Evolutionary conservation across 352 stramenopile genomes (phyloP).

Genomic region (Globisporangium okanoganense): DNA sequence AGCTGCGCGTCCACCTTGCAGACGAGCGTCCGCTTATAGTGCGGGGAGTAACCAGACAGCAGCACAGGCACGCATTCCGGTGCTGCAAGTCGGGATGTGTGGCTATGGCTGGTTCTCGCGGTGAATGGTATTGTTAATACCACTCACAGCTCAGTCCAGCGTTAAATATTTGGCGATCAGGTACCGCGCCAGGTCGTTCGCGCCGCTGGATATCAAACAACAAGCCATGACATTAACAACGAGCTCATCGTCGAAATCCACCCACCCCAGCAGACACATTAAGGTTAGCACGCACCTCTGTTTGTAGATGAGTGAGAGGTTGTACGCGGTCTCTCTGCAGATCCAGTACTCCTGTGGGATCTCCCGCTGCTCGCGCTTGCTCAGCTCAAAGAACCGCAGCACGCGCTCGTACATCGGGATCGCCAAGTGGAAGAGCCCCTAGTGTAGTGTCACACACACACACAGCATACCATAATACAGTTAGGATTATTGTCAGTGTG

Average conservation of each 20-base stretch:
- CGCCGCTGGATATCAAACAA: conserved; percentile 35
- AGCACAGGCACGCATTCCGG: not conserved
- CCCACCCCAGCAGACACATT: not conserved
- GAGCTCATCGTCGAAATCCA: not conserved
- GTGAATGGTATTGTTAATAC: too few species aligned
- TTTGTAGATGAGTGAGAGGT: conserved; percentile 86
- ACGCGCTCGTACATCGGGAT: conserved; percentile 88
- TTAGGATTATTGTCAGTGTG: not conserved
- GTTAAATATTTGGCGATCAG: conserved; percentile 83
- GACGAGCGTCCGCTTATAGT: not conserved
- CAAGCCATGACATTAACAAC: not conserved
- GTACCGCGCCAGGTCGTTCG: conserved; percentile 70
- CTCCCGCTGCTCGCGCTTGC: conserved; percentile 38
- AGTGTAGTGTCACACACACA: conserved; percentile 6
- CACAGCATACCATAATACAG: not conserved
- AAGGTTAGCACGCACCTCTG: conserved; percentile 63
- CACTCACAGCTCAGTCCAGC: conserved; percentile 47
- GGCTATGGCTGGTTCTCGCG: not conserved
- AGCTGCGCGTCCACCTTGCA: too few species aligned
- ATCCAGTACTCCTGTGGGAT: conserved; percentile 67
- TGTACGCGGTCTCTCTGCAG: conserved; percentile 84
- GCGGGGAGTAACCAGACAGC: not conserved
- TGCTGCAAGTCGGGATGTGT: not conserved
- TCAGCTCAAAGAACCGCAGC: conserved; percentile 70
- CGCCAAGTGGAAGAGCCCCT: conserved; percentile 83